A percentile compares a stretch with the other conserved stretches of the same genome.
Conservation (phyloP, 1,284 basidiomycete genomes). For the Irpex lacteus region DNA sequence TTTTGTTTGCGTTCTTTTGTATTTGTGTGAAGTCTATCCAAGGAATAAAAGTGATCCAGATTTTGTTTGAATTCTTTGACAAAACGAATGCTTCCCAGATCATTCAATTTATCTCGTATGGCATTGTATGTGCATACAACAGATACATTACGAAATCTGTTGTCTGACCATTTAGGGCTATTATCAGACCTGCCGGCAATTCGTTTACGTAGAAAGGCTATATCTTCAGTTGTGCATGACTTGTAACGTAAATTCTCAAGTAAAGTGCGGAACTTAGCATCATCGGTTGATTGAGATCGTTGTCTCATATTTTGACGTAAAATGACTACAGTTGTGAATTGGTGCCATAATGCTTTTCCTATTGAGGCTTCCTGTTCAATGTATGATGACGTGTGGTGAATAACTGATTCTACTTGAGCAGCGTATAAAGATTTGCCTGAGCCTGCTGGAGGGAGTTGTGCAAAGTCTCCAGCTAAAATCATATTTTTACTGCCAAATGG, state of each 20-base stretch:
- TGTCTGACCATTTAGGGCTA: constrained; percentile 15
- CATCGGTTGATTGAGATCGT: constrained; percentile 17
- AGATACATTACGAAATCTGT: constrained; percentile 27
- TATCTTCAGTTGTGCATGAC: constrained; percentile 31
- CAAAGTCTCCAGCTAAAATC: constrained; percentile 20
- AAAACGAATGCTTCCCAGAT: constrained; percentile 25
- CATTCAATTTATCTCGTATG: constrained; percentile 34
- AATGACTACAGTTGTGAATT: constrained; percentile 21
- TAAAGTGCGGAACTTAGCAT: constrained; percentile 25
- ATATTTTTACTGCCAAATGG: constrained; percentile 18
- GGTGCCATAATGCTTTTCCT: constrained; percentile 23
- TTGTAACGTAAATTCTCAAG: constrained; percentile 35
- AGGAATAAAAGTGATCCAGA: constrained; percentile 28
- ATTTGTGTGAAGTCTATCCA: constrained; percentile 18
- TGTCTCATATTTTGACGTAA: constrained; percentile 31
- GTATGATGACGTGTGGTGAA: neutral
- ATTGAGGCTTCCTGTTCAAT: constrained; percentile 1
- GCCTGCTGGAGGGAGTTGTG: constrained; percentile 14
- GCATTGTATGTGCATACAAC: constrained; percentile 32
- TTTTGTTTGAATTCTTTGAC: constrained; percentile 26
- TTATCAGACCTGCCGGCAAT: constrained; percentile 10
- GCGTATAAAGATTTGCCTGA: neutral
- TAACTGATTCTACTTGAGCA: neutral
- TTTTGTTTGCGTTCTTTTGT: neutral
- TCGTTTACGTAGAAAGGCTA: constrained; percentile 26